Conservation (phyloP, 2,329 filamentous ascomycete species). For the Fusarium sp. region DNA sequence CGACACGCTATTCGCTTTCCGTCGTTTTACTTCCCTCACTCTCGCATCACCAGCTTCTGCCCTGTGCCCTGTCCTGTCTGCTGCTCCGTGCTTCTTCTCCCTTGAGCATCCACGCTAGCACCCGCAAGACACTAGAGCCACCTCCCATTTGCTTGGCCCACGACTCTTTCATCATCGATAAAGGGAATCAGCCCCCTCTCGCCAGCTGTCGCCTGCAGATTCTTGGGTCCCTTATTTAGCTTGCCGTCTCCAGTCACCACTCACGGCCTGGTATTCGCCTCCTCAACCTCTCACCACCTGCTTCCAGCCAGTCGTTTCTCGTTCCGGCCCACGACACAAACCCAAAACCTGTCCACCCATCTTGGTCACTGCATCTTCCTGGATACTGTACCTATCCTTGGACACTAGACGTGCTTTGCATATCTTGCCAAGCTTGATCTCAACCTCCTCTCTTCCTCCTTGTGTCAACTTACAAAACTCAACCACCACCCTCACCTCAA, state of each 20-base stretch:
- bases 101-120: not conserved
- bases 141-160: slow-evolving; percentile 39
- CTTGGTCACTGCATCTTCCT: slow-evolving; percentile 36
- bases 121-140: slow-evolving; percentile 33
- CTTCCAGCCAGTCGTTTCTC: slow-evolving; percentile 41
- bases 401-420: slow-evolving; percentile 41
- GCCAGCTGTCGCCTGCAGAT: slow-evolving; percentile 35
- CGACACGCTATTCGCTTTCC: slow-evolving; percentile 23
- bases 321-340: slow-evolving; percentile 34
- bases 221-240: slow-evolving; percentile 30
- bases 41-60: slow-evolving; percentile 24
- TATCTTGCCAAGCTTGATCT: slow-evolving; percentile 37
- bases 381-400: slow-evolving; percentile 27
- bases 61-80: slow-evolving; percentile 9
- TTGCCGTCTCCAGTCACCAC: slow-evolving; percentile 33
- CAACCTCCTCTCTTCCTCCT: slow-evolving; percentile 21
- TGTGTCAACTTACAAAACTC: slow-evolving; percentile 43
- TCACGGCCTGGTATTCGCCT: slow-evolving; percentile 34
- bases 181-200: slow-evolving; percentile 40
- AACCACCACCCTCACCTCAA: slow-evolving; percentile 26
- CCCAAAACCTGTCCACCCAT: slow-evolving; percentile 33
- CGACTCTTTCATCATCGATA: slow-evolving; percentile 46
- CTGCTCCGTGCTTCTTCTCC: slow-evolving; percentile 28
- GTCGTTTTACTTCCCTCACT: slow-evolving; percentile 27
- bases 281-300: slow-evolving; percentile 35